These are phyloP conservation scores for Pontederia crassipes DNA, from an alignment of 176 grass and related monocot species.

Conservation along the genomic window DNA sequence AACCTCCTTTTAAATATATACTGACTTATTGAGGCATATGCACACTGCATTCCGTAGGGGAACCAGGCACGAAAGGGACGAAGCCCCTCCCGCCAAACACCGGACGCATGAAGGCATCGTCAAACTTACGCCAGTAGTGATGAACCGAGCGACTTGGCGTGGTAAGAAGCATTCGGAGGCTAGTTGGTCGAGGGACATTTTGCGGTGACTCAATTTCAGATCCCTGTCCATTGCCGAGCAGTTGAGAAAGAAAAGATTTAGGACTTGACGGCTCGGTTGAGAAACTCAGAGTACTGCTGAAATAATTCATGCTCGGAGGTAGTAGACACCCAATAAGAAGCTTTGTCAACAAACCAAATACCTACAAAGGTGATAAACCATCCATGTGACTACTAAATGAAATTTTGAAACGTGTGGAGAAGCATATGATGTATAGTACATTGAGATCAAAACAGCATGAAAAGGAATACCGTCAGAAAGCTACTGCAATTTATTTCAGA, in stretches of 20 bases:
- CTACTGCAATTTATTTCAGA: too few species aligned
- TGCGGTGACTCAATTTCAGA: conserved; percentile 36
- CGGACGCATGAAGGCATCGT: conserved; percentile 73
- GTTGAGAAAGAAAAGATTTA: conserved; percentile 45
- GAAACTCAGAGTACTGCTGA: conserved; percentile 15
- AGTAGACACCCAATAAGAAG: conserved; percentile 53
- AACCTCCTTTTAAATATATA: too few species aligned
- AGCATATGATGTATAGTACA: too few species aligned
- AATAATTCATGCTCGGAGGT: conserved; percentile 29
- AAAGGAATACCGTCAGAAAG: background rate
- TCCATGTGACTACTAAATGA: background rate
- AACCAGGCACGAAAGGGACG: conserved; percentile 73
- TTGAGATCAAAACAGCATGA: too few species aligned
- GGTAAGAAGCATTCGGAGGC: conserved; percentile 48
- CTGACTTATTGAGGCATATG: background rate
- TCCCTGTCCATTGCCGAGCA: conserved; percentile 47
- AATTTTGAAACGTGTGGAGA: background rate
- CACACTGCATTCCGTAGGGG: conserved; percentile 43
- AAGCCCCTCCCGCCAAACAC: conserved; percentile 82
- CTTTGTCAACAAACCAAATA: conserved; percentile 84
- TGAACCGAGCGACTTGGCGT: conserved; percentile 65
- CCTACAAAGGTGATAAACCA: conserved; percentile 32
- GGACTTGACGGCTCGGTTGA: conserved; percentile 38
- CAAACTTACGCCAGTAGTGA: conserved; percentile 78
- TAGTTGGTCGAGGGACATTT: conserved; percentile 22